Conservation (phyloP, 2,329 filamentous ascomycete genomes). For the Diaporthe amygdali region DNA sequence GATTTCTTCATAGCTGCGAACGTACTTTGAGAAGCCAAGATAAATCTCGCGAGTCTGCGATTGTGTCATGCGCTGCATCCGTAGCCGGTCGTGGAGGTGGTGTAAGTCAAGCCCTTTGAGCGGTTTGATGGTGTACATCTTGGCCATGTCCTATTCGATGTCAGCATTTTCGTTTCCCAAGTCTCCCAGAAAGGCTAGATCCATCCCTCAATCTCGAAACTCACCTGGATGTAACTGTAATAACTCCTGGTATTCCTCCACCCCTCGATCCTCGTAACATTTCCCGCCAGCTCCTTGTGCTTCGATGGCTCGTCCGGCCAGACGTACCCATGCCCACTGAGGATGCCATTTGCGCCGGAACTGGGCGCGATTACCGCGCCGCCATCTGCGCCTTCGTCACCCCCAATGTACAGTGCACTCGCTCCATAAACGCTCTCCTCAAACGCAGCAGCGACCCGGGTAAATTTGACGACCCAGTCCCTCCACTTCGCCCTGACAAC, state of each 20-base stretch:
- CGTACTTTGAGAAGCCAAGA: slow-evolving; percentile 75
- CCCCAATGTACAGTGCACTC: slow-evolving; percentile 84
- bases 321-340: slow-evolving; percentile 87
- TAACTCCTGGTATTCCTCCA: slow-evolving; percentile 97
- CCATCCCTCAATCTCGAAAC: slow-evolving; percentile 30
- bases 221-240: slow-evolving; percentile 89
- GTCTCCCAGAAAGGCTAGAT: slow-evolving; percentile 32
- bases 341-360: slow-evolving; percentile 16
- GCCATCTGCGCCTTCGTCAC: slow-evolving; percentile 67
- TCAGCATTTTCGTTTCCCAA: slow-evolving; percentile 33
- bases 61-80: slow-evolving; percentile 78
- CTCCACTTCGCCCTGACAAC: slow-evolving; percentile 92
- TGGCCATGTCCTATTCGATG: slow-evolving; percentile 64
- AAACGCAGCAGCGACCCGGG: slow-evolving; percentile 88
- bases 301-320: slow-evolving; percentile 86
- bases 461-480: slow-evolving; percentile 93
- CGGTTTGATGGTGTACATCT: slow-evolving; percentile 68
- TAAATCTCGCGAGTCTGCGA: slow-evolving; percentile 85
- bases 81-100: slow-evolving; percentile 90
- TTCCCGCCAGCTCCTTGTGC: slow-evolving; percentile 85
- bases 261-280: slow-evolving; percentile 91
- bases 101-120: slow-evolving; percentile 85
- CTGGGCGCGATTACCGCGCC: slow-evolving; percentile 56
- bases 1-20: slow-evolving; percentile 83
- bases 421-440: slow-evolving; percentile 96